Percentiles rank a stretch among this genome's conserved stretches.
Evolutionary conservation across 345 rosid species (phyloP).

Genomic region (Boechera divaricarpa): DNA sequence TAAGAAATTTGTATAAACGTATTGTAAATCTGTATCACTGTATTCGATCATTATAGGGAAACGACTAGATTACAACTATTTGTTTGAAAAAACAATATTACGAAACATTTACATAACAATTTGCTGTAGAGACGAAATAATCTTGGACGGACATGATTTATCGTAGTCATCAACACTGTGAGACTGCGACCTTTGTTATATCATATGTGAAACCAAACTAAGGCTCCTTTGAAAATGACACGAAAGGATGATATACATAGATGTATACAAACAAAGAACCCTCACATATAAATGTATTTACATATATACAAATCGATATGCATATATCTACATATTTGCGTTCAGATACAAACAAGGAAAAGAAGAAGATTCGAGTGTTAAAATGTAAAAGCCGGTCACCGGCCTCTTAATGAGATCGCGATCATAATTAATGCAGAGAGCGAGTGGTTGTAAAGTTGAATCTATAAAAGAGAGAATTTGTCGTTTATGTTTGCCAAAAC

Average conservation of each 20-base stretch:
- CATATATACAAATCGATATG: background rate
- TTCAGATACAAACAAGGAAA: slow-evolving; percentile 35
- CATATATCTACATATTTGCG: background rate
- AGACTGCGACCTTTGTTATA: slow-evolving; percentile 24
- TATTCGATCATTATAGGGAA: background rate
- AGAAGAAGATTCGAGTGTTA: slow-evolving; percentile 37
- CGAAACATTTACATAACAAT: background rate
- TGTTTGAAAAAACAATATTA: background rate
- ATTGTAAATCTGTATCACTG: background rate
- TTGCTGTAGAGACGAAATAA: slow-evolving; percentile 2
- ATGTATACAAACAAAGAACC: background rate
- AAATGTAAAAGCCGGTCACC: slow-evolving; percentile 44
- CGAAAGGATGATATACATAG: background rate
- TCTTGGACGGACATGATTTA: background rate
- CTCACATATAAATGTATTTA: background rate
- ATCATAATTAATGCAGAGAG: slow-evolving; percentile 37
- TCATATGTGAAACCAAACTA: slow-evolving; percentile 32
- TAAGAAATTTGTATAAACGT: background rate
- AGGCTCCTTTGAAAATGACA: slow-evolving; percentile 31
- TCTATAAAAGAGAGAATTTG: slow-evolving; percentile 45
- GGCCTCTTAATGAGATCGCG: slow-evolving; percentile 43
- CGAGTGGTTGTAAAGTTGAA: slow-evolving; percentile 22
- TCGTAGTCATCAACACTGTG: slow-evolving; percentile 23
- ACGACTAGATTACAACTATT: background rate
- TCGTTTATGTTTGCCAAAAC: slow-evolving; percentile 37